Conservation (phyloP, 2,329 filamentous ascomycete species). For the Diaporthe capsici region DNA sequence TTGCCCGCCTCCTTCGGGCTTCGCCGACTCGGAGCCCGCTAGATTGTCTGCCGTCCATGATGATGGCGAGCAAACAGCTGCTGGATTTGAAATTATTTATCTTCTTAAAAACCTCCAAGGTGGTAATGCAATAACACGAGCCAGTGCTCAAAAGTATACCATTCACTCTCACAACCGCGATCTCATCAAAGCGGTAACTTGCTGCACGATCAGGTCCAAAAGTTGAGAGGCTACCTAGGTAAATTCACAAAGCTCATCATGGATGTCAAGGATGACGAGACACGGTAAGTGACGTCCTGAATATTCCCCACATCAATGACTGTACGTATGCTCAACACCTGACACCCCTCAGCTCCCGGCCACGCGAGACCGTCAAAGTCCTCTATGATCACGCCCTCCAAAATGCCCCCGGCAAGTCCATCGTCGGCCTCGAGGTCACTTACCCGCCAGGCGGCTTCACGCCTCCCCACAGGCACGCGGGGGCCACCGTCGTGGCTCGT, state of each 20-base stretch:
- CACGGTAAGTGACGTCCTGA: not conserved
- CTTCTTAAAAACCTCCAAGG: too few relatives aligned
- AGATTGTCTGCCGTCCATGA: not conserved
- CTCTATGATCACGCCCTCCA: not conserved
- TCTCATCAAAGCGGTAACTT: not conserved
- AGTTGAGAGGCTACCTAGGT: not conserved
- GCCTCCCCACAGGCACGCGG: not conserved
- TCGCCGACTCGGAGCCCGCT: not conserved
- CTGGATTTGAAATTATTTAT: not conserved
- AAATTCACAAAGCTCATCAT: not conserved
- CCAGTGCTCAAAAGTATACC: not conserved
- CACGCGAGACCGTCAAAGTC: not conserved
- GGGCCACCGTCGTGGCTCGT: conserved; percentile 3
- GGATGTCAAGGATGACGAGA: not conserved
- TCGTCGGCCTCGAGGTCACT: not conserved
- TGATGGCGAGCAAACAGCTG: too few relatives aligned
- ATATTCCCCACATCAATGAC: not conserved
- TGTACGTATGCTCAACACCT: not conserved
- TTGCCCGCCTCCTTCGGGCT: not conserved
- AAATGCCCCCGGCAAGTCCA: not conserved
- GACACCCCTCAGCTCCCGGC: not conserved
- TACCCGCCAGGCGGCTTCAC: conserved; percentile 3
- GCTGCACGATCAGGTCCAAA: not conserved
- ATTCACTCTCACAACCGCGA: not conserved
- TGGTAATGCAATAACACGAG: too few relatives aligned